These are phyloP conservation scores for Penicillium olsonii DNA, from an alignment of 2,329 filamentous ascomycete genomes.

Conservation along the genomic window DNA sequence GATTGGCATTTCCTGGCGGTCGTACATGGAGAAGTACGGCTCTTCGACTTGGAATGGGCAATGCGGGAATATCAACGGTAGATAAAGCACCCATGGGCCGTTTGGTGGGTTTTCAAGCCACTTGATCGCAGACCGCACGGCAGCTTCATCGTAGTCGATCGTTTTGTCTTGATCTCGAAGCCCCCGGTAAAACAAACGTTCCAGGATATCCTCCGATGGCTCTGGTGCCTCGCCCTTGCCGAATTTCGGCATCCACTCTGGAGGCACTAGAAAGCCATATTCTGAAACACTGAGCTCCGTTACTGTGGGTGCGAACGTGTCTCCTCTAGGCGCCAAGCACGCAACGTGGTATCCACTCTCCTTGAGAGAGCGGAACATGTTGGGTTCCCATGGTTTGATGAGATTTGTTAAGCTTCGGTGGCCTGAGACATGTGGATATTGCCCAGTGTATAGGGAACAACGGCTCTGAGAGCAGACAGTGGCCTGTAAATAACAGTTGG, in stretches of 20 bases:
- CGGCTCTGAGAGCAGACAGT: constrained; percentile 51
- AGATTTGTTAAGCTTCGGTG: constrained; percentile 51
- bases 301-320: constrained; percentile 47
- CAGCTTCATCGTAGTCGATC: constrained; percentile 50
- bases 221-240: constrained; percentile 28
- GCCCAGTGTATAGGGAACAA: constrained; percentile 52
- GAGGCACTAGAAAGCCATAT: constrained; percentile 43
- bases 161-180: constrained; percentile 39
- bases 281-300: constrained; percentile 50
- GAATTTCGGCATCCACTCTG: not conserved
- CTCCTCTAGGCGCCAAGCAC: constrained; percentile 34
- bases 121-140: constrained; percentile 43
- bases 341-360: constrained; percentile 52
- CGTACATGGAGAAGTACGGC: constrained; percentile 52
- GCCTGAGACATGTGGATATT: constrained; percentile 50
- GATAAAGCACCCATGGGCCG: constrained; percentile 19
- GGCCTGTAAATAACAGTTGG: constrained; percentile 50
- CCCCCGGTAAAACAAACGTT: constrained; percentile 38
- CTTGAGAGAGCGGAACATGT: constrained; percentile 48
- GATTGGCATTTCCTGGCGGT: constrained; percentile 31
- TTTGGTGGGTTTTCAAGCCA: constrained; percentile 48
- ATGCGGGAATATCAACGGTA: constrained; percentile 40
- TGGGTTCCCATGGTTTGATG: constrained; percentile 53
- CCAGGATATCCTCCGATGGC: constrained; percentile 26
- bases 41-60: constrained; percentile 53